Conservation (phyloP, 2,329 filamentous ascomycete species). For the Colletotrichum phormii region DNA sequence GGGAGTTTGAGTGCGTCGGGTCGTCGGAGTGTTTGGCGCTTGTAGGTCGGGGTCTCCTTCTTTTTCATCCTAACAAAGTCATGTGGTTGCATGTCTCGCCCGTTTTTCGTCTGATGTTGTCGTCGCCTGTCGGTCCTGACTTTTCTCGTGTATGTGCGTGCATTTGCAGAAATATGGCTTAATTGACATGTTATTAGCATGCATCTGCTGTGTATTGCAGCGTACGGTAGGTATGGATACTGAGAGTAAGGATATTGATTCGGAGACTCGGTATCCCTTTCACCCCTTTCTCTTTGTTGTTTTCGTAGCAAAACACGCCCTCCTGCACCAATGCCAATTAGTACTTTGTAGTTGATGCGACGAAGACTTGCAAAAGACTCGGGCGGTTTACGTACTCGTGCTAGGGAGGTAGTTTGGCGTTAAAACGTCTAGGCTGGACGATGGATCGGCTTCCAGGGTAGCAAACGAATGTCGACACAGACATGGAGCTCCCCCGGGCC, state of each 20-base stretch:
- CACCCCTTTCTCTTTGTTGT: neutral
- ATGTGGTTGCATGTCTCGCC: conserved; percentile 29
- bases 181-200: neutral
- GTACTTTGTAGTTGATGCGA: neutral
- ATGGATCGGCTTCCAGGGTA: conserved; percentile 3
- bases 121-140: neutral
- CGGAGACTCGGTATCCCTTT: neutral
- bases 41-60: conserved; percentile 9
- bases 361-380: neutral
- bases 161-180: neutral
- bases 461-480: neutral
- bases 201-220: neutral
- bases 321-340: neutral
- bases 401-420: neutral
- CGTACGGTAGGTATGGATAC: neutral
- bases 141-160: neutral
- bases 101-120: conserved; percentile 19
- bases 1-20: neutral
- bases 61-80: conserved; percentile 9
- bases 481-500: conserved; percentile 11
- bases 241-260: neutral
- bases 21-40: neutral
- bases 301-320: neutral
- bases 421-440: neutral
- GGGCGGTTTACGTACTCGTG: neutral